Evolutionary conservation across 2,329 filamentous ascomycete genomes (phyloP), one percentile per base, ranked within the genome.

Genomic region (Paecilomyces niveus): DNA sequence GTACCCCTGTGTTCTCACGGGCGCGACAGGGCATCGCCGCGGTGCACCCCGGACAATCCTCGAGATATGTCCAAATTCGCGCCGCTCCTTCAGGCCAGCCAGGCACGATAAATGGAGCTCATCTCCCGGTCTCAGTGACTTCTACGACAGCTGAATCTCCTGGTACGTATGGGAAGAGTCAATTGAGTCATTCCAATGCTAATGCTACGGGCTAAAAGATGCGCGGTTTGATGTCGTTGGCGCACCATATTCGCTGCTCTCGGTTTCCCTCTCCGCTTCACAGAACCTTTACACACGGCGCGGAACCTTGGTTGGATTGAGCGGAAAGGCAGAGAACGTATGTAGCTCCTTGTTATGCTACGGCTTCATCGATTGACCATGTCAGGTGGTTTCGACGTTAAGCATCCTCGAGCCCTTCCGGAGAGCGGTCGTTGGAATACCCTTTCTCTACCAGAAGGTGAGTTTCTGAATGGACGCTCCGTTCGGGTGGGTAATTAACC

Each of bases 141-240:
- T 65, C 72, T 51, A 72, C 61, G 61, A 74, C 72, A 52, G 75
- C 72, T 52, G 67, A 75, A 55, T 77, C 75, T 54, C 72, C 75
- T 53, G 77, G 77, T 78, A 68, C 58, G 68, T 63, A 24, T 51
- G 5, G 31, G 11, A 32, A 26, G 33, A 21, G 49, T 24, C n/a
- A 3, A 39, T 52, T 24, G 29, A 49, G 26, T 15, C 21, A 7
- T 18, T 39, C 24, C 32, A 8, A 22, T 39, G 9, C 11, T n/a
- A 24, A n/a, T 6, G 21, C 3, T 31, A 45, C 21, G 22, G 50
- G 31, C 39, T 56, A 21, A 7, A 66, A 97, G 94, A 97, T 83
- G 94, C 94, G 57, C 87, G 87, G 59, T 99, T 99, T 74, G 91
- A 97, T 75, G 91, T 97, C 54, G 80, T 99, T 63, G 94, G 94